Evolutionary conservation across 805 yeast genomes (phyloP).

Genomic region (Candida montana): DNA sequence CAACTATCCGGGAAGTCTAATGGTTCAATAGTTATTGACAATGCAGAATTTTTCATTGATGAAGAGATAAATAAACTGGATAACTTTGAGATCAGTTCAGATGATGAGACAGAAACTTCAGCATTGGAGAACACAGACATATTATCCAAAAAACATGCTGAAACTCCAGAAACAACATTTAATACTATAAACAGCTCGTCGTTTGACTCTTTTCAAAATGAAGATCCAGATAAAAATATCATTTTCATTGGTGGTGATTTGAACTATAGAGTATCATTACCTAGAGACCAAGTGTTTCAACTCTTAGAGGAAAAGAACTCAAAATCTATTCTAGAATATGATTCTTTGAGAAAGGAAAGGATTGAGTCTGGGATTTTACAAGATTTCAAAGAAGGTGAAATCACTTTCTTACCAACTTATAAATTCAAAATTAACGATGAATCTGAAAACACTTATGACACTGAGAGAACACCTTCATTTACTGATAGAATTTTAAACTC

Average conservation of each 20-base stretch:
- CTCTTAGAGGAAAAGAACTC: conserved; percentile 27
- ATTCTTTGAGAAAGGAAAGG: conserved; percentile 35
- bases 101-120: conserved; percentile 7
- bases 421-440: conserved; percentile 29
- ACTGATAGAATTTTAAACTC: conserved; percentile 51
- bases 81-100: conserved; percentile 13
- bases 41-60: conserved; percentile 21
- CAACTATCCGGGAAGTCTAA: conserved; percentile 19
- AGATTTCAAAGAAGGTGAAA: conserved; percentile 43
- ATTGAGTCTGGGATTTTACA: conserved; percentile 26
- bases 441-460: conserved; percentile 22
- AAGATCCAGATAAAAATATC: conserved; percentile 5
- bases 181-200: neutral
- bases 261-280: conserved; percentile 41
- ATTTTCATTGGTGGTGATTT: conserved; percentile 48
- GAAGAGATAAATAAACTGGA: conserved; percentile 20
- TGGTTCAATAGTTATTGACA: conserved; percentile 17
- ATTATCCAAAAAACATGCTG: neutral
- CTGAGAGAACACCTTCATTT: conserved; percentile 47
- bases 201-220: neutral
- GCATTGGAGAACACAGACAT: neutral
- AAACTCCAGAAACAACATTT: conserved; percentile 1
- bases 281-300: conserved; percentile 25
- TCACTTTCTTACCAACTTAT: conserved; percentile 51
- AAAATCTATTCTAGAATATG: conserved; percentile 35